A percentile compares a stretch with the other conserved stretches of the same genome.
Evolutionary conservation across 23 red algal genomes (phyloP).

Genomic region (Gracilaria gracilis): DNA sequence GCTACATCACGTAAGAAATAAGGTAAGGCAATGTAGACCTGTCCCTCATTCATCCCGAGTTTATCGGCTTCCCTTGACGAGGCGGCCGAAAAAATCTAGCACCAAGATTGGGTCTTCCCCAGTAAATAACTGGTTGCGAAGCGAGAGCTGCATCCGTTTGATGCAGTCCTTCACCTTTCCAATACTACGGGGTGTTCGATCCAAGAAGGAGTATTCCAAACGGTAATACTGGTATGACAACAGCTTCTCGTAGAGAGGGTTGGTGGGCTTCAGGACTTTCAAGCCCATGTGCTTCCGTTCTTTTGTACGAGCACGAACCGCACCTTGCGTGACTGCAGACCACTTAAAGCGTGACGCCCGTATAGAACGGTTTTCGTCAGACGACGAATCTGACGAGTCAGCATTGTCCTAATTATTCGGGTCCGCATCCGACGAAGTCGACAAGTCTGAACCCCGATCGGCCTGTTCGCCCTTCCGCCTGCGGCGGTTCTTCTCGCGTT

Average conservation of each 20-base stretch:
- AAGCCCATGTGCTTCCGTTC: too few species aligned
- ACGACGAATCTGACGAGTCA: background rate
- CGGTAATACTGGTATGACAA: too few species aligned
- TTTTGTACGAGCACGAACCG: too few species aligned
- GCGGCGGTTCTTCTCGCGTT: too few species aligned
- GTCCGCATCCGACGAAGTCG: background rate
- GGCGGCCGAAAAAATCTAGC: background rate
- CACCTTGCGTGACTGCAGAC: too few species aligned
- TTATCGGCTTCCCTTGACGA: background rate
- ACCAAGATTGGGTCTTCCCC: background rate
- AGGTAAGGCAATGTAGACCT: background rate
- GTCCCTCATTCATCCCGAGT: slow-evolving; percentile 1
- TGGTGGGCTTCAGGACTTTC: too few species aligned
- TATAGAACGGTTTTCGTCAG: too few species aligned
- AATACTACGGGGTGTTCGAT: background rate
- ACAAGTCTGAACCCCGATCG: background rate
- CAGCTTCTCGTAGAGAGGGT: background rate
- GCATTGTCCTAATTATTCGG: background rate
- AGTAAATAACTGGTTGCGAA: background rate
- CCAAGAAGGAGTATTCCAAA: background rate
- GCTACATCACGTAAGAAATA: background rate
- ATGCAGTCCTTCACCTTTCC: background rate
- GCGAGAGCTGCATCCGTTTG: too few species aligned
- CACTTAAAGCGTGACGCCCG: too few species aligned
- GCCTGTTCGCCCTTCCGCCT: background rate